Conservation (phyloP, 176 grass and related monocot genomes). For the Carex scoparia region DNA sequence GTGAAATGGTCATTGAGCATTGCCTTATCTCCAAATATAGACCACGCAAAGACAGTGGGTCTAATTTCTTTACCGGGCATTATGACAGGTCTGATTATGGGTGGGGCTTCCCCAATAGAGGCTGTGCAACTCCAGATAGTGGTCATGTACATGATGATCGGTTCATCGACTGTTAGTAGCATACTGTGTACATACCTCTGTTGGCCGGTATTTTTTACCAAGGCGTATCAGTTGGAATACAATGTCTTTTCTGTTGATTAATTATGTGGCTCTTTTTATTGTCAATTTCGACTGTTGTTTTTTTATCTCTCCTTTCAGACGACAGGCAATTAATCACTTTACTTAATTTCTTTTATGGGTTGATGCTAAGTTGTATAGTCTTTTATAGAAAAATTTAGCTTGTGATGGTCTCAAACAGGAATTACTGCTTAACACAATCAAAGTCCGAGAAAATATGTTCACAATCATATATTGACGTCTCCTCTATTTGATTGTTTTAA, state of each 20-base stretch:
- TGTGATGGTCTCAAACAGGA: too few relatives aligned
- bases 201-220: slow-evolving; percentile 85
- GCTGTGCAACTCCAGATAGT: slow-evolving; percentile 53
- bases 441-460: too few relatives aligned
- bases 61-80: slow-evolving; percentile 47
- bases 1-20: slow-evolving; percentile 42
- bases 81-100: slow-evolving; percentile 56
- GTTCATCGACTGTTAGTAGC: slow-evolving; percentile 75
- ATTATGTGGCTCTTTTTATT: neutral
- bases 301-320: neutral
- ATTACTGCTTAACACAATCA: too few relatives aligned
- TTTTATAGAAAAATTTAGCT: too few relatives aligned
- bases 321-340: neutral
- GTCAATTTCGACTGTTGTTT: neutral
- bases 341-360: neutral
- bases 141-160: slow-evolving; percentile 80
- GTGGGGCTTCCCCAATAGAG: slow-evolving; percentile 40
- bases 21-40: slow-evolving; percentile 42
- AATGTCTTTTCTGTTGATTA: slow-evolving; percentile 38
- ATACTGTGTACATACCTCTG: slow-evolving; percentile 76
- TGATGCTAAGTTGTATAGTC: neutral
- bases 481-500: too few relatives aligned
- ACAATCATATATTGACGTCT: too few relatives aligned
- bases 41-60: slow-evolving; percentile 48
- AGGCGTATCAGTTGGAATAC: slow-evolving; percentile 61